Percentiles rank a stretch among this genome's conserved stretches.
Evolutionary conservation across 331 rosid genomes (phyloP).

Genomic region (Ulmus americana): DNA sequence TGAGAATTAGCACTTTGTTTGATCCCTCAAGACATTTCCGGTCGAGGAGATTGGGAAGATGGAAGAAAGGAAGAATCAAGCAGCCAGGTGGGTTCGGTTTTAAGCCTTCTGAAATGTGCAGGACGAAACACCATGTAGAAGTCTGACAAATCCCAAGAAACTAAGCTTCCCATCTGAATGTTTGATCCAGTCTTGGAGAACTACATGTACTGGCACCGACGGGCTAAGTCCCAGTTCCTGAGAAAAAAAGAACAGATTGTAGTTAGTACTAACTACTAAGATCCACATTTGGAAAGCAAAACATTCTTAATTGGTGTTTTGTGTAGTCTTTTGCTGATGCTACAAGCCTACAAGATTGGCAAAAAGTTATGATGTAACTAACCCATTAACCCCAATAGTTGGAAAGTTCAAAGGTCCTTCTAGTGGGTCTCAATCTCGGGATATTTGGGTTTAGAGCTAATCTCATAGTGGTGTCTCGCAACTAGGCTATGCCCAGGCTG

Average conservation of each 20-base stretch:
- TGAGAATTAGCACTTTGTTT: constrained; percentile 23
- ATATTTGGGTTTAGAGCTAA: no score
- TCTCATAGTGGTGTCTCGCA: neutral
- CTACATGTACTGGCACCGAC: constrained; percentile 81
- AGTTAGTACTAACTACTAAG: constrained; percentile 15
- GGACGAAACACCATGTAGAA: constrained; percentile 72
- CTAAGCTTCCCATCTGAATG: constrained; percentile 90
- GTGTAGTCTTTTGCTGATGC: neutral
- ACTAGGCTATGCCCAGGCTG: neutral
- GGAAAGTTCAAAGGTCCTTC: no score
- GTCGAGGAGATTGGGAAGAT: constrained; percentile 19
- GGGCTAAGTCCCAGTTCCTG: constrained; percentile 93
- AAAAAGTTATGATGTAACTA: no score
- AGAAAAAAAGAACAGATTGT: constrained; percentile 14
- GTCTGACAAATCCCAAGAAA: constrained; percentile 81
- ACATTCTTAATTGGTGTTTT: neutral
- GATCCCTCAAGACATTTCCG: constrained; percentile 18
- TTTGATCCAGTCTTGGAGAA: constrained; percentile 89
- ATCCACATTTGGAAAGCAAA: neutral
- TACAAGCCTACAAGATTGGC: no score
- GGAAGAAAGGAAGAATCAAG: constrained; percentile 9
- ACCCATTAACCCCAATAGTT: no score
- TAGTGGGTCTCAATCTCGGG: no score
- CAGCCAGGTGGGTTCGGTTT: constrained; percentile 11
- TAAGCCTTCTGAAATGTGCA: constrained; percentile 66